Conservation (phyloP, 306 rosid species). For the Astragalus membranaceus region DNA sequence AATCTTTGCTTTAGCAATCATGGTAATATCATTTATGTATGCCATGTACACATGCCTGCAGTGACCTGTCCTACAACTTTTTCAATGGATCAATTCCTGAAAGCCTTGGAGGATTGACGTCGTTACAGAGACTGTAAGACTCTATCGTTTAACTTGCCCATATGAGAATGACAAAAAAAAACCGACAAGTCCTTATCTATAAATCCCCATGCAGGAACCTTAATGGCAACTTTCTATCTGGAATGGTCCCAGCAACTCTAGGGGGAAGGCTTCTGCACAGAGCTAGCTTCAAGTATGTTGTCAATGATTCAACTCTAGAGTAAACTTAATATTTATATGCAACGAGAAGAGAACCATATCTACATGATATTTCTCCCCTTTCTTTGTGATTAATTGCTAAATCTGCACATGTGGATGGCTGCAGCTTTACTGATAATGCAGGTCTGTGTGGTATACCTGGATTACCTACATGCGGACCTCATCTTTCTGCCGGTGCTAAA, state of each 20-base stretch:
- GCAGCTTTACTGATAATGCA: conserved; percentile 89
- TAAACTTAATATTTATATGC: neutral
- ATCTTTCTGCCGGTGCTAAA: conserved; percentile 62
- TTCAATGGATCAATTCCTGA: conserved; percentile 94
- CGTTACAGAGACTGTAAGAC: conserved; percentile 64
- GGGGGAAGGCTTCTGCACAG: conserved; percentile 92
- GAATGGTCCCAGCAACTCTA: conserved; percentile 73
- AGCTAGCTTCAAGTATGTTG: conserved; percentile 94
- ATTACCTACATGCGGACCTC: conserved; percentile 68
- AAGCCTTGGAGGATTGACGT: conserved; percentile 76
- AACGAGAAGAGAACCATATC: neutral
- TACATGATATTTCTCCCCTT: conserved; percentile 4
- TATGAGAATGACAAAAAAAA: neutral
- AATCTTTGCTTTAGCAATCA: conserved; percentile 10
- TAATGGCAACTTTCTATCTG: conserved; percentile 70
- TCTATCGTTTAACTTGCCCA: conserved; percentile 2
- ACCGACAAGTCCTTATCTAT: conserved; percentile 3
- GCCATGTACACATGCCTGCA: conserved; percentile 28
- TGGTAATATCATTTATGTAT: conserved; percentile 20
- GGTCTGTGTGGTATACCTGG: conserved; percentile 96
- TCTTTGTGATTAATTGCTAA: conserved; percentile 1
- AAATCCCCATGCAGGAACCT: conserved; percentile 62
- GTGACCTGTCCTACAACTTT: conserved; percentile 85
- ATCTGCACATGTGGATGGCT: conserved; percentile 23
- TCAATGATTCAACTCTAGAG: conserved; percentile 3